Percentiles rank a stretch among this genome's conserved stretches.
These are phyloP conservation scores for Fusarium sp. DNA, from an alignment of 2,329 filamentous ascomycete genomes.

Conservation along the genomic window DNA sequence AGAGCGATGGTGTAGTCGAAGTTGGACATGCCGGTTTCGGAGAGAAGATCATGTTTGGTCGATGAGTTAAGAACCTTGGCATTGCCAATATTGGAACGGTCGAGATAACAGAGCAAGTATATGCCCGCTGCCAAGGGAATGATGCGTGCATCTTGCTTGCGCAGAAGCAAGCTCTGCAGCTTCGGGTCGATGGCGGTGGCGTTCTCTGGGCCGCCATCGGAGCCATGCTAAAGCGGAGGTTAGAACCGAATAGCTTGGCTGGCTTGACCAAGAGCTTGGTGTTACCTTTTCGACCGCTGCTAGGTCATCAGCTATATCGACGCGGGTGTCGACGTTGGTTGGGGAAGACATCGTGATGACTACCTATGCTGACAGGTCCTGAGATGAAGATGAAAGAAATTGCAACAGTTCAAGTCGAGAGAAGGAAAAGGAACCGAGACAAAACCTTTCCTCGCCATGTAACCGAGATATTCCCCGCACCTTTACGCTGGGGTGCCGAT, in stretches of 20 bases:
- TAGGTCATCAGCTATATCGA: conserved; percentile 4
- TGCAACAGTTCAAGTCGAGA: background rate
- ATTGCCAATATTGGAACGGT: conserved; percentile 62
- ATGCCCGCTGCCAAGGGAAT: conserved; percentile 37
- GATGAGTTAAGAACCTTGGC: conserved; percentile 50
- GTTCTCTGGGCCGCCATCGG: conserved; percentile 18
- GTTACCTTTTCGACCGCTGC: conserved; percentile 23
- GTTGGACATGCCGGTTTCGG: conserved; percentile 57
- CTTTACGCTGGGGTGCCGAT: background rate
- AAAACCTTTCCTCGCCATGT: conserved; percentile 1
- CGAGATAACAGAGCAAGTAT: conserved; percentile 58
- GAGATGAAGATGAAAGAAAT: background rate
- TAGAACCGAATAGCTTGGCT: background rate
- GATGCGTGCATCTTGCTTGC: conserved; percentile 34
- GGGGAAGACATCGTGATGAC: background rate
- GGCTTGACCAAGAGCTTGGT: background rate
- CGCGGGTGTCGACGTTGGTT: conserved; percentile 10
- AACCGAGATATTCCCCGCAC: conserved; percentile 23
- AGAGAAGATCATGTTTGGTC: conserved; percentile 44
- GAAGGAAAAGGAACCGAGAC: conserved; percentile 10
- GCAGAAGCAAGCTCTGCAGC: conserved; percentile 11
- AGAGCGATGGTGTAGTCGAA: conserved; percentile 69
- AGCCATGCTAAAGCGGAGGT: conserved; percentile 6
- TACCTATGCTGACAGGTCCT: too few relatives aligned
- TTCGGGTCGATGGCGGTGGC: conserved; percentile 8